Evolutionary conservation across 78 protist genomes (phyloP), one percentile per base, ranked within the genome.

Genomic region (Polysphondylium violaceum): DNA sequence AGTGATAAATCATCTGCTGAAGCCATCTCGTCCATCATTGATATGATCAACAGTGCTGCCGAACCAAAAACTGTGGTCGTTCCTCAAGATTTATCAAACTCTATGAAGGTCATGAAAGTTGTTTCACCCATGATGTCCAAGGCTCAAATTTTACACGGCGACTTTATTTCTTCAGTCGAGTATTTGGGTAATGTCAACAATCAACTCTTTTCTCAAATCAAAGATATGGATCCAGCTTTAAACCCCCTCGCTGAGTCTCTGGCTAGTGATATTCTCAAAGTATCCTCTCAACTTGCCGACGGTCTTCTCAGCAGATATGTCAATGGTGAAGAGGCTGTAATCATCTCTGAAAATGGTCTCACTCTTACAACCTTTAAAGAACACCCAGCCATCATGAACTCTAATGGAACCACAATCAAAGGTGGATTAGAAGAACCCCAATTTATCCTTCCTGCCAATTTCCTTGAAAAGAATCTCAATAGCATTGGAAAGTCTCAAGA

Each of bases 341-440:
- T 43, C 1, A 43, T 83, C 6, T 23, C 79, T 17, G 19, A 29
- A 40, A 58, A 83, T 1, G 91, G 91, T 33, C 43, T 83, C n/a
- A 58, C 91, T 1, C 67, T 83, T 56, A 47, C 91, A 36, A 69
- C 79, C 0, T 83, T 69, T 25, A 83, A 83, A 59, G 21, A 51
- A 17, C 40, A 29, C 6, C 50, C 69, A 3, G 2, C 16, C 11
- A 33, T 14, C 11, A 12, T 83, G 27, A 35, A 38, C 17, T 4
- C 12, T 3, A 47, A 14, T 1, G 79, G 79, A 31, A 47, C 31
- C 14, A 12, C 33, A 3, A 27, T 71, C 19, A 25, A 31, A 35
- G 75, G 67, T 16, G 4, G 1, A 0, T 1, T 2, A 8, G 85
- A 43, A 2, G 72, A 72, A 14, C 72, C 79, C 12, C 27, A 38